Conservation (phyloP, 495 filamentous ascomycete genomes). For the Lasiosphaeria hispida region DNA sequence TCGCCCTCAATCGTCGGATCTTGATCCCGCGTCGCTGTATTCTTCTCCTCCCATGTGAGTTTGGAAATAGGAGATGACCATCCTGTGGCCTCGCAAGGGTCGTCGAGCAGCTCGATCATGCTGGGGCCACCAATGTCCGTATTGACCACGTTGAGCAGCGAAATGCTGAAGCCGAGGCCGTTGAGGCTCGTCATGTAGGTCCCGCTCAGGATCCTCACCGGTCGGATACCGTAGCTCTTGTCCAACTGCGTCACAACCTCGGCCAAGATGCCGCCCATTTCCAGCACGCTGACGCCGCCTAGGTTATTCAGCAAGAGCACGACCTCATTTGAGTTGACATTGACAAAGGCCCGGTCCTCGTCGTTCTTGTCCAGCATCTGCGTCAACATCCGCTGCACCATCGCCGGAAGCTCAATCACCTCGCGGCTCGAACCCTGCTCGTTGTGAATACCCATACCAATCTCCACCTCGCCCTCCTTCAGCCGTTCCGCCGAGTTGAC, state of each 20-base stretch:
- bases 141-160: conserved; percentile 75
- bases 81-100: conserved; percentile 77
- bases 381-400: conserved; percentile 75
- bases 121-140: conserved; percentile 75
- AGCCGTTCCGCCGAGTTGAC: conserved; percentile 51
- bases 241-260: conserved; percentile 80
- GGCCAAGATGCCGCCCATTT: conserved; percentile 84
- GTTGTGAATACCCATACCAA: conserved; percentile 99
- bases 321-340: conserved; percentile 59
- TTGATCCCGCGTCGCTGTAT: conserved; percentile 42
- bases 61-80: conserved; percentile 75
- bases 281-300: conserved; percentile 84
- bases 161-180: conserved; percentile 87
- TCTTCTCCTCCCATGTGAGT: conserved; percentile 56
- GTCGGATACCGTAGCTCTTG: conserved; percentile 65
- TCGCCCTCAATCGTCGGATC: conserved; percentile 42
- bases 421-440: conserved; percentile 81
- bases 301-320: conserved; percentile 91
- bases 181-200: conserved; percentile 88
- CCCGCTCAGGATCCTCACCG: conserved; percentile 63
- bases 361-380: conserved; percentile 79
- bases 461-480: conserved; percentile 72
- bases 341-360: conserved; percentile 76
- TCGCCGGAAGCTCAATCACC: conserved; percentile 59
- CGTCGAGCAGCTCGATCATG: conserved; percentile 85